These are phyloP conservation scores for Polychytrium aggregatum DNA, from an alignment of 192 early-diverging fungal genomes.

Conservation along the genomic window DNA sequence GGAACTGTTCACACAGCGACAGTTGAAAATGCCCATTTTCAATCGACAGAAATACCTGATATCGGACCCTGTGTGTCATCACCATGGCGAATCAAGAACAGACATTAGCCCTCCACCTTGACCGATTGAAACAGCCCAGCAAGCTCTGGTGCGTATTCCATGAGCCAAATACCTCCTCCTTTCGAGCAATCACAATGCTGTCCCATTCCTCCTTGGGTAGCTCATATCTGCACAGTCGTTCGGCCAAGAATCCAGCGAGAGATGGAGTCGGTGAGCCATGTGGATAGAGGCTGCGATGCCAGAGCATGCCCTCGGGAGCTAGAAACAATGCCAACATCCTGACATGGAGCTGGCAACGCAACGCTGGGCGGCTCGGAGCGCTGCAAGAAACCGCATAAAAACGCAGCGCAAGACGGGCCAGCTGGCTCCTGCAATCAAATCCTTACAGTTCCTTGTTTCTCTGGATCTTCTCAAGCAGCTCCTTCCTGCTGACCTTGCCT, in stretches of 20 bases:
- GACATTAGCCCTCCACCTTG: no score
- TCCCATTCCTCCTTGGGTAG: slow-evolving; percentile 57
- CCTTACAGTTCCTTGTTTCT: slow-evolving; percentile 69
- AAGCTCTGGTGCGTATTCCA: neutral
- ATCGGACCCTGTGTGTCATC: no score
- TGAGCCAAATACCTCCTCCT: slow-evolving; percentile 49
- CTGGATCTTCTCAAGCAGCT: slow-evolving; percentile 49
- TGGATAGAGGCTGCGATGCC: neutral
- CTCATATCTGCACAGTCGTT: slow-evolving; percentile 54
- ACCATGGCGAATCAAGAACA: no score
- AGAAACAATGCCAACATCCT: neutral
- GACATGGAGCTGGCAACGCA: no score
- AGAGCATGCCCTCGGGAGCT: neutral
- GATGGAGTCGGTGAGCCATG: no score
- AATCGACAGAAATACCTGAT: neutral
- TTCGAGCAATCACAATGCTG: slow-evolving; percentile 56
- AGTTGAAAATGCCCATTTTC: neutral
- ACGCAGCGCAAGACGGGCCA: no score
- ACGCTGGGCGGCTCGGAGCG: no score
- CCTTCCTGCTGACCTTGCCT: slow-evolving; percentile 62
- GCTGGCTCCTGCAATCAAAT: no score
- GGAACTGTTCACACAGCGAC: slow-evolving; percentile 1
- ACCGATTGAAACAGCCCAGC: no score
- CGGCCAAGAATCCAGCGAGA: no score
- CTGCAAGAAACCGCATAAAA: no score